Conservation (phyloP, 1,284 basidiomycete genomes). For the Papiliotrema terrestris region DNA sequence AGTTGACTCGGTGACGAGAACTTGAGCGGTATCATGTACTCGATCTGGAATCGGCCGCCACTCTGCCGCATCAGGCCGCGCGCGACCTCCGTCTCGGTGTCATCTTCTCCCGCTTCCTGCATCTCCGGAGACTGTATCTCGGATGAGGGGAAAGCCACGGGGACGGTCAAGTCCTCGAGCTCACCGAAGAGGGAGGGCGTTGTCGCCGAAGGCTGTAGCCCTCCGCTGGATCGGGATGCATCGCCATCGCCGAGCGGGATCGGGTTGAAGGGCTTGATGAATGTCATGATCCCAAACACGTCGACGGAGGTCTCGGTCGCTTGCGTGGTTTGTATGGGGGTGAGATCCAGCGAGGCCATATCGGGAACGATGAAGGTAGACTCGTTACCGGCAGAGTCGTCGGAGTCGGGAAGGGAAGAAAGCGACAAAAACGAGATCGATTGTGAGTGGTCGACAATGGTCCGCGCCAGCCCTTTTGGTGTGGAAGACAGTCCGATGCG, state of each 20-base stretch:
- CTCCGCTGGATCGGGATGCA: neutral
- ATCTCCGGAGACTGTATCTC: neutral
- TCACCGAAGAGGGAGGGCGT: neutral
- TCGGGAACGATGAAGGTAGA: neutral
- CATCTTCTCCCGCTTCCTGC: neutral
- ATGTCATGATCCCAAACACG: constrained; percentile 5
- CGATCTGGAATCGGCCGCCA: neutral
- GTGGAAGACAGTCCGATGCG: constrained; percentile 10
- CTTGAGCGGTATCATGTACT: neutral
- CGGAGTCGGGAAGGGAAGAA: constrained; percentile 5
- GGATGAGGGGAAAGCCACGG: constrained; percentile 3
- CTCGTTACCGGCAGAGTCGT: neutral
- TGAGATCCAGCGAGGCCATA: neutral
- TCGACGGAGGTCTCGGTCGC: neutral
- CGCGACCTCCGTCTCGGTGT: neutral
- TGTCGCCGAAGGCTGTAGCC: neutral
- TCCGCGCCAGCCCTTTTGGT: neutral
- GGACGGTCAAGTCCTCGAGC: constrained; percentile 4
- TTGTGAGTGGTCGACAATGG: neutral
- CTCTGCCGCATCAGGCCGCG: neutral
- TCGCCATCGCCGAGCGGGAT: neutral
- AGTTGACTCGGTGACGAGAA: neutral
- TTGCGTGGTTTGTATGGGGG: neutral
- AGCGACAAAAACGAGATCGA: constrained; percentile 3
- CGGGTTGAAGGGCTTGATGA: neutral